Conservation (phyloP, 176 grass and related monocot species). For the Carex cristatella region DNA sequence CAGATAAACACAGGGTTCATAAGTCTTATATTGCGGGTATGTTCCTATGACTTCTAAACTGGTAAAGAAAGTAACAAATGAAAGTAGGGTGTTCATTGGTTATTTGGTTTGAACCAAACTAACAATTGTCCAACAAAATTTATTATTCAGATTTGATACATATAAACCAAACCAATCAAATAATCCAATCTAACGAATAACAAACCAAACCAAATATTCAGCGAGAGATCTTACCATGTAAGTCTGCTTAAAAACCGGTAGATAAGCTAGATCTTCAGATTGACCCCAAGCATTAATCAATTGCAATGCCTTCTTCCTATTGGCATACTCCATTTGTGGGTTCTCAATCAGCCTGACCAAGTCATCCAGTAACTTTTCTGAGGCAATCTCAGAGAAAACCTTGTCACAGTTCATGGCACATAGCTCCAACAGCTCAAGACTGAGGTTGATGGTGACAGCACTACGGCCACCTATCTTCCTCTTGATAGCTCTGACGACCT, state of each 20-base stretch:
- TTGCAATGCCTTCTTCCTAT: constrained; percentile 25
- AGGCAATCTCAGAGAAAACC: constrained; percentile 36
- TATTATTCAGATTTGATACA: too few species aligned
- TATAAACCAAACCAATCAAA: neutral
- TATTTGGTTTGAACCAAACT: neutral
- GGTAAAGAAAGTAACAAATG: neutral
- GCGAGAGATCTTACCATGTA: constrained; percentile 23
- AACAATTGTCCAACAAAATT: neutral
- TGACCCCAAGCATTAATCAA: constrained; percentile 37
- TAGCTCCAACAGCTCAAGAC: constrained; percentile 28
- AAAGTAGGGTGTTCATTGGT: neutral
- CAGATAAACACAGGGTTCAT: neutral
- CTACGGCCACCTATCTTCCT: constrained; percentile 20
- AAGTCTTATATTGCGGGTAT: neutral
- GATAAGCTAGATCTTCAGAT: constrained; percentile 31
- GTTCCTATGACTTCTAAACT: neutral
- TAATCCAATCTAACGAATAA: too few species aligned
- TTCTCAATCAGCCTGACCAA: constrained; percentile 39
- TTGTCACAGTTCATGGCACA: constrained; percentile 40
- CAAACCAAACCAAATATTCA: neutral
- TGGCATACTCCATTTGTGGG: constrained; percentile 22
- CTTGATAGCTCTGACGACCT: constrained; percentile 33
- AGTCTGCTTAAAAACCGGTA: constrained; percentile 30
- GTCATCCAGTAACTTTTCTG: constrained; percentile 33
- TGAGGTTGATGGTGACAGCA: constrained; percentile 9